phyloP scores from a whole-genome alignment of 75 land plant species.

The Pinus albicaulis region DNA sequence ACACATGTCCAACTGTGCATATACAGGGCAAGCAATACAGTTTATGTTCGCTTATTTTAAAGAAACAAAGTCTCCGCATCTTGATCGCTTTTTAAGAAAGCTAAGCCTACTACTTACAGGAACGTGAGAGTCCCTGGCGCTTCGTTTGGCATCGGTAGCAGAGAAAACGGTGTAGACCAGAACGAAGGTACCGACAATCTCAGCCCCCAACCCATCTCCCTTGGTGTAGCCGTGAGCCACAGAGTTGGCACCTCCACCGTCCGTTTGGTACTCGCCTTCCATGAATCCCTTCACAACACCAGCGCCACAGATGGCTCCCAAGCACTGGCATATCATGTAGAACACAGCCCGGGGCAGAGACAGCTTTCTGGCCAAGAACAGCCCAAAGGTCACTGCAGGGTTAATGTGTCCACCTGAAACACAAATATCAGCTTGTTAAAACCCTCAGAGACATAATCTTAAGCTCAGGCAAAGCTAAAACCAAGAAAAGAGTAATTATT shows the following conservation, averaged over 20 bases:
- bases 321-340: slow-evolving; percentile 36
- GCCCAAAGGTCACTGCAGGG: slow-evolving; percentile 41
- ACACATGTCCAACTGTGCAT: no score
- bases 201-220: slow-evolving; percentile 44
- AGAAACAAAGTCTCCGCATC: no score
- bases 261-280: slow-evolving; percentile 12
- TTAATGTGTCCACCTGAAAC: slow-evolving; percentile 32
- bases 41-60: no score
- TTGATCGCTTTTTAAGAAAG: no score
- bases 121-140: slow-evolving; percentile 43
- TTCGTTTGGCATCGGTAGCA: slow-evolving; percentile 50
- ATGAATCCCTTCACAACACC: slow-evolving; percentile 49
- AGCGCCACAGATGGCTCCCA: slow-evolving; percentile 44
- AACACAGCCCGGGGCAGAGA: slow-evolving; percentile 31
- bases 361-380: slow-evolving; percentile 41
- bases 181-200: slow-evolving; percentile 48
- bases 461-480: no score
- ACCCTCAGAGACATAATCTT: no score
- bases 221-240: slow-evolving; percentile 46
- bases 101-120: slow-evolving; percentile 16
- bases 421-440: no score
- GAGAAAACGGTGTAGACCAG: slow-evolving; percentile 49
- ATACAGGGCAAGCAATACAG: no score
- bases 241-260: slow-evolving; percentile 38
- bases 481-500: neutral